These are phyloP conservation scores for Piper betle DNA, from an alignment of 164 flowering plant genomes.

Conservation along the genomic window DNA sequence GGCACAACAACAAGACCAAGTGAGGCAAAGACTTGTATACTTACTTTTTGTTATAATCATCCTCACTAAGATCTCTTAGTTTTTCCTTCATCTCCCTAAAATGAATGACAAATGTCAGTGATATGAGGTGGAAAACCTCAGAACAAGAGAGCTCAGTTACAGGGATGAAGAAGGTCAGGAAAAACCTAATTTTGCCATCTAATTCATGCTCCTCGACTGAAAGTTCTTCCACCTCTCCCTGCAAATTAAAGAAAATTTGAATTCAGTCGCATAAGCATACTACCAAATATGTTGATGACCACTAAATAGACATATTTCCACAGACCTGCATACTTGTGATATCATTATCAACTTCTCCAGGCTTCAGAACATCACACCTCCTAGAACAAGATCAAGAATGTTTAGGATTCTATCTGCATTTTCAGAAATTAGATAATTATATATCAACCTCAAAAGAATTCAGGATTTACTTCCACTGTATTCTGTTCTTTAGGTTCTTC, in stretches of 20 bases:
- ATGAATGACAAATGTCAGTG: conserved; percentile 14
- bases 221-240: conserved; percentile 78
- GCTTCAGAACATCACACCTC: conserved; percentile 57
- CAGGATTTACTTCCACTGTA: conserved; percentile 78
- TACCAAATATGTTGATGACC: neutral
- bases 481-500: conserved; percentile 89
- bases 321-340: conserved; percentile 49
- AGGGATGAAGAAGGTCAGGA: neutral
- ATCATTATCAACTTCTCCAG: conserved; percentile 49
- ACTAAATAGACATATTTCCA: conserved; percentile 4
- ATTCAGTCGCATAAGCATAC: neutral
- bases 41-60: conserved; percentile 76
- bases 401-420: neutral
- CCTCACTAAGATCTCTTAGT: conserved; percentile 76
- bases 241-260: conserved; percentile 12
- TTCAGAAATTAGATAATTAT: neutral
- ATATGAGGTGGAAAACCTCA: neutral
- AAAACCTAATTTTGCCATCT: conserved; percentile 58
- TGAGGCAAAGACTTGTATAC: neutral
- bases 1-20: neutral
- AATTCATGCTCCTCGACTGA: conserved; percentile 56
- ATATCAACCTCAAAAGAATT: neutral
- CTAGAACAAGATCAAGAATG: conserved; percentile 20
- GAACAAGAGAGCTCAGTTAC: neutral
- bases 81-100: conserved; percentile 92